phyloP scores from a whole-genome alignment of 2,329 filamentous ascomycete species.

The Exophiala sideris region DNA sequence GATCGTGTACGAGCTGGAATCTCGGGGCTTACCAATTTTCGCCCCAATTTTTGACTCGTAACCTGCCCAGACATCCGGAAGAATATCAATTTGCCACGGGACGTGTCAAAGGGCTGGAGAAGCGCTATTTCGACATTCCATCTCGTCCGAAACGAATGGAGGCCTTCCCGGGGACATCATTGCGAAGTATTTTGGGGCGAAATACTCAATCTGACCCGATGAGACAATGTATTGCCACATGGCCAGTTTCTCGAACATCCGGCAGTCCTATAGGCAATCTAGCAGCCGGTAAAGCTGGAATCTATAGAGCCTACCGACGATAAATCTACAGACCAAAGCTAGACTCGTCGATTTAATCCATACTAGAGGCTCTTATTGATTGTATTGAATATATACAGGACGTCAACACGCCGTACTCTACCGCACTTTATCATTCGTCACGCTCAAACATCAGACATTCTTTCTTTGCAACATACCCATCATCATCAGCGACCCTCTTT shows the following conservation, averaged over 20 bases:
- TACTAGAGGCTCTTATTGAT: background rate
- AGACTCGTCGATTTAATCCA: background rate
- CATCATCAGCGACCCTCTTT: background rate
- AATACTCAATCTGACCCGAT: background rate
- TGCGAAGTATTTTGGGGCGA: background rate
- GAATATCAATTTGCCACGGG: background rate
- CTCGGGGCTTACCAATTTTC: conserved; percentile 63
- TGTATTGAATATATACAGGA: background rate
- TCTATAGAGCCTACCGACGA: background rate
- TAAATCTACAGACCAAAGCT: background rate
- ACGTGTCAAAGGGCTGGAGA: background rate
- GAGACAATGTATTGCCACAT: background rate
- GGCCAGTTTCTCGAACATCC: background rate
- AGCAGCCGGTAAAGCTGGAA: background rate
- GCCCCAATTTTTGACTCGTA: conserved; percentile 70
- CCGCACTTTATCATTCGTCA: background rate
- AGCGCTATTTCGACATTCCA: background rate
- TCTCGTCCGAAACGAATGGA: background rate
- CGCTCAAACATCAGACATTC: background rate
- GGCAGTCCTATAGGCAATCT: background rate
- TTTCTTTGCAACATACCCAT: background rate
- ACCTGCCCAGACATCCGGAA: background rate
- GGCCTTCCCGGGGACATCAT: background rate
- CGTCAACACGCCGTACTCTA: background rate
- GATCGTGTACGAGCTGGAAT: conserved; percentile 67